Percentiles rank a stretch among this genome's conserved stretches.
These are phyloP conservation scores for Sclerotinia spermophila DNA, from an alignment of 2,329 filamentous ascomycete species.

Conservation along the genomic window DNA sequence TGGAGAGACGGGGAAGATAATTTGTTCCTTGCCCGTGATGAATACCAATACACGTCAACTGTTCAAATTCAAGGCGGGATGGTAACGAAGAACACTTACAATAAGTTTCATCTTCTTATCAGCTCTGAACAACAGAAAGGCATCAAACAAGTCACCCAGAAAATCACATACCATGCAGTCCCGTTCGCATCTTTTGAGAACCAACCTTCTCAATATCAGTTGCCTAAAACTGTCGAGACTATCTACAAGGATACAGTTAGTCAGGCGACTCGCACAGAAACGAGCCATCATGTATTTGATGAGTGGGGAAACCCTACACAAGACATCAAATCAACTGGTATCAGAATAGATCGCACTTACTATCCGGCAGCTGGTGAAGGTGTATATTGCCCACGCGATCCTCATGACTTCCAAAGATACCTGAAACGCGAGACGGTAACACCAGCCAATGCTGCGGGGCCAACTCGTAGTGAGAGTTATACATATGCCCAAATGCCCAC, in stretches of 20 bases:
- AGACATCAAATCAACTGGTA: constrained; percentile 3
- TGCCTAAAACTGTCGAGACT: constrained; percentile 4
- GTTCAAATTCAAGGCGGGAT: constrained; percentile 9
- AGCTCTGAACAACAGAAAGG: constrained; percentile 14
- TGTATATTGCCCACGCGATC: constrained; percentile 6
- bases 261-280: neutral
- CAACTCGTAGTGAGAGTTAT: constrained; percentile 10
- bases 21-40: neutral
- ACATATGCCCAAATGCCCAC: constrained; percentile 12
- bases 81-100: constrained; percentile 8
- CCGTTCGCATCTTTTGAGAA: constrained; percentile 4
- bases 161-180: constrained; percentile 11
- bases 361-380: constrained; percentile 8
- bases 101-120: constrained; percentile 16
- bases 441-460: neutral
- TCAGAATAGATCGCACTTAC: constrained; percentile 4
- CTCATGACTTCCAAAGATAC: constrained; percentile 12
- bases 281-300: constrained; percentile 3
- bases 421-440: constrained; percentile 12
- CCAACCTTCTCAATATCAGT: constrained; percentile 13
- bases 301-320: constrained; percentile 12
- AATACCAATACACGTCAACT: constrained; percentile 11
- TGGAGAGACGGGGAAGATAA: constrained; percentile 12
- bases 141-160: constrained; percentile 6
- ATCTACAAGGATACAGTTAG: constrained; percentile 8